Base-by-base conservation (phyloP, 2,329 filamentous ascomycete species). In the Dichotomopilus funicola region DNA sequence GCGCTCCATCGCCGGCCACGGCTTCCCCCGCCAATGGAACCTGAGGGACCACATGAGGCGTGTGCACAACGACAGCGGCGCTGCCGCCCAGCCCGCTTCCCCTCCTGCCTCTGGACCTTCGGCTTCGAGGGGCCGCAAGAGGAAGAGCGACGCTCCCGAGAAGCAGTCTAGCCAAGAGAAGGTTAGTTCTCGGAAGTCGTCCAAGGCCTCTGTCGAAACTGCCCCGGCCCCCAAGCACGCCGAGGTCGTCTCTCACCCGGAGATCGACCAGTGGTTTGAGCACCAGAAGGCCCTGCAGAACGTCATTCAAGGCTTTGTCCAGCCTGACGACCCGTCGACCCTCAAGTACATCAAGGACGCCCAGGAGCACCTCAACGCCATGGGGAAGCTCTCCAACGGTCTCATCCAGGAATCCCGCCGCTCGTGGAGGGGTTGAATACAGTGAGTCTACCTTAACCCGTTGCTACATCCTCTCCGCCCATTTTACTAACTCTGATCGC, bases 41-140 rank as follows among this genome's bases (percentile, higher is more conserved):
- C 81, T 96, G 53, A 86, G 88, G 71, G 92, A 97, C 74, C 92
- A 97, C 78, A 96, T 96, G 91, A 89, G 90, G 75, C 87, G 92
- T 60, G 91, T 96, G 6, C 92, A 97, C 75, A 85, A 85, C 62
- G 81, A 83, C 66, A 64, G 63, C 48, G 60, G 63, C 41, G 53
- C 62, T 38, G 38, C 59, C 1, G 49, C 56, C 33, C 61, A 62
- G 48, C 54, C 67, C 10, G 65, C 71, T 43, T 73, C 69, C 31
- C 76, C 78, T 37, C 73, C 75, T 7, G 68, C 73, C 8, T 65
- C 71, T 33, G 67, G 63, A 36, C 56, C 59, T 33, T 59, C 61
- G 48, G 59, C 65, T 34, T 62, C 63, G 49, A 80, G 81, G 71
- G 74, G 76, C 60, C 78, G 79, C 62, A 82, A 82, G 77, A 73